Evolutionary conservation across 2,329 filamentous ascomycete species (phyloP).

Genomic region (Colletotrichum lentis): DNA sequence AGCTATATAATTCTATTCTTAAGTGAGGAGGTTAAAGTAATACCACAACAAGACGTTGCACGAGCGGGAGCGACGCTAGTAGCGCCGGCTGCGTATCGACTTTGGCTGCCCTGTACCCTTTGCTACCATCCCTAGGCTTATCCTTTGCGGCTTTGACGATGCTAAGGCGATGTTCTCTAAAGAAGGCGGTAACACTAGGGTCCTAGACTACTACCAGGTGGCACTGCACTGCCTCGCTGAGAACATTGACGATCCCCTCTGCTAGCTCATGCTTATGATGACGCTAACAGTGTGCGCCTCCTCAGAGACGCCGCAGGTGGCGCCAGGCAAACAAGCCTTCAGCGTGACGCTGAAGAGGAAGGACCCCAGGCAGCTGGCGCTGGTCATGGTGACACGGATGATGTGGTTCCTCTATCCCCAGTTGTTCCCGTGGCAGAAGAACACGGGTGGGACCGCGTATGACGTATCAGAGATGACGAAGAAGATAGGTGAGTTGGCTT

Average conservation of each 20-base stretch:
- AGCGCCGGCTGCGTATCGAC: background rate
- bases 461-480: conserved; percentile 6
- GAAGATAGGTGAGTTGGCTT: background rate
- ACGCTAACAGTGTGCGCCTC: background rate
- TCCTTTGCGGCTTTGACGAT: background rate
- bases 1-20: too few relatives aligned
- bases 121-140: background rate
- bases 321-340: background rate
- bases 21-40: too few relatives aligned
- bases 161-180: background rate
- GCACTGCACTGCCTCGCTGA: conserved; percentile 9
- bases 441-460: background rate
- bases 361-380: background rate
- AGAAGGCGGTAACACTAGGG: background rate
- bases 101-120: background rate
- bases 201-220: conserved; percentile 2
- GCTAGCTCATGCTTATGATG: conserved; percentile 5
- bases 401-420: conserved; percentile 14
- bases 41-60: background rate
- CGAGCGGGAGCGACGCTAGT: background rate
- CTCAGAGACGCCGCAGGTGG: background rate
- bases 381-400: background rate
- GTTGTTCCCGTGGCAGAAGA: conserved; percentile 4
- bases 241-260: too few relatives aligned
- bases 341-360: background rate